Percentiles rank a stretch among this genome's conserved stretches.
These are phyloP conservation scores for Tuctoria greenei DNA, from an alignment of 176 grass and related monocot species.

Conservation along the genomic window DNA sequence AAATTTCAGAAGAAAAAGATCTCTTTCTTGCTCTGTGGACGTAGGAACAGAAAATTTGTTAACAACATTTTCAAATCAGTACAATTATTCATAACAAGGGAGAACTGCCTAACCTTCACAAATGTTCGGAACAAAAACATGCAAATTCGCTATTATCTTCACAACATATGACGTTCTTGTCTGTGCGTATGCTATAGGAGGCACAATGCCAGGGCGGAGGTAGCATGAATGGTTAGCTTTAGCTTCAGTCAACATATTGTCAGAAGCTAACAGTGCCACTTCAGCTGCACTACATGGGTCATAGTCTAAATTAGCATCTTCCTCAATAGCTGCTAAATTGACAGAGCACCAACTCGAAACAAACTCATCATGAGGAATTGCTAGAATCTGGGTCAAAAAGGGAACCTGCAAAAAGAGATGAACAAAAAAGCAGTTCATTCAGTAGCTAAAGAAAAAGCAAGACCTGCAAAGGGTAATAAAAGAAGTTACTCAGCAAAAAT, in stretches of 20 bases:
- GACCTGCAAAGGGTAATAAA: neutral
- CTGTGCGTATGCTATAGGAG: conserved; percentile 71
- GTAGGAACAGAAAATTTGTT: conserved; percentile 33
- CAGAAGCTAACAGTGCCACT: conserved; percentile 53
- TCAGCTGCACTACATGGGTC: conserved; percentile 75
- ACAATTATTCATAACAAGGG: conserved; percentile 18
- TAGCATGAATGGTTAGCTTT: conserved; percentile 60
- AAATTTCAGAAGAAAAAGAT: conserved; percentile 91
- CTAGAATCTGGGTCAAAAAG: conserved; percentile 84
- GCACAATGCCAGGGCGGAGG: conserved; percentile 53
- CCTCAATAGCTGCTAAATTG: conserved; percentile 66
- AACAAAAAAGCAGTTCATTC: conserved; percentile 8
- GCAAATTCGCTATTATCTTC: conserved; percentile 96
- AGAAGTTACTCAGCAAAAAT: conserved; percentile 25
- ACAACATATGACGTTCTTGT: conserved; percentile 91
- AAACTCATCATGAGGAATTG: conserved; percentile 77
- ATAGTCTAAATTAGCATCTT: conserved; percentile 91
- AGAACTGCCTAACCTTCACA: conserved; percentile 71
- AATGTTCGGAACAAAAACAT: conserved; percentile 95
- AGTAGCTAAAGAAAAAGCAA: conserved; percentile 27
- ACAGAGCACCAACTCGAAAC: conserved; percentile 81
- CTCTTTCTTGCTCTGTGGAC: conserved; percentile 91
- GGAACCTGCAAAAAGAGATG: conserved; percentile 67
- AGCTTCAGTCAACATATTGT: conserved; percentile 50
- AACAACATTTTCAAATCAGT: conserved; percentile 14